Base-by-base conservation (phyloP, 176 grass and related monocot genomes). In the Ananas comosus region DNA sequence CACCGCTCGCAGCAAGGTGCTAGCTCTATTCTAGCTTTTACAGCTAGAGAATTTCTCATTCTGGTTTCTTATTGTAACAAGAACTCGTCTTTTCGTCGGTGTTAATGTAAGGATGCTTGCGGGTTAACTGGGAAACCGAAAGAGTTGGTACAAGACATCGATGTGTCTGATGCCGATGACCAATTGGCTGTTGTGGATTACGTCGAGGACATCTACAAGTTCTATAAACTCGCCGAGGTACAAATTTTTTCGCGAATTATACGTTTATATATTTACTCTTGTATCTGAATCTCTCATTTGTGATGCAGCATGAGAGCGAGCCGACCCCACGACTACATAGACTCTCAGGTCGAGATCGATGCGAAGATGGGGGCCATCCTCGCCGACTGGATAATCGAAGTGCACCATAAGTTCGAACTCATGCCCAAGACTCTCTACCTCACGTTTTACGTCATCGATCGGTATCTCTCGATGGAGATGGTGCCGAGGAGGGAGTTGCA, bases 381-480 rank as follows among this genome's bases (percentile, higher is more conserved):
- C 0, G 72, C 78, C 0, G 95, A 99, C 54, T 99, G 95, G 95
- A 78, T 99, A 12, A 86, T 94, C 4, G 95, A 99, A 84, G 95
- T 99, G 9, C 95, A 99, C 12, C 90, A 94, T 27, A 99, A 94
- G 66, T 99, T 99, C 3, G 90, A 94, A 12, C 75, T 99, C 12
- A 86, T 88, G 90, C 87, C 95, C 0, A 90, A 99, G 68, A 88
- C 90, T 19, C 85, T 99, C 8, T 99, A 94, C 53, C 68, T 99
- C 51, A 82, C 95, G 0, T 73, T 83, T 17, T 86, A 91, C 72
- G 76, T 94, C 61, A 73, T 99, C 3, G 95, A 99, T 48, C 78
- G 79, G 8, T 94, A 82, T 70, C 90, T 99, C 12, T 94, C 95
- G 11, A 69, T 84, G 64, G 82, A 88, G 33, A 65, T 65, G 3